Conservation (phyloP, 306 rosid genomes). For the Vigna radiata region DNA sequence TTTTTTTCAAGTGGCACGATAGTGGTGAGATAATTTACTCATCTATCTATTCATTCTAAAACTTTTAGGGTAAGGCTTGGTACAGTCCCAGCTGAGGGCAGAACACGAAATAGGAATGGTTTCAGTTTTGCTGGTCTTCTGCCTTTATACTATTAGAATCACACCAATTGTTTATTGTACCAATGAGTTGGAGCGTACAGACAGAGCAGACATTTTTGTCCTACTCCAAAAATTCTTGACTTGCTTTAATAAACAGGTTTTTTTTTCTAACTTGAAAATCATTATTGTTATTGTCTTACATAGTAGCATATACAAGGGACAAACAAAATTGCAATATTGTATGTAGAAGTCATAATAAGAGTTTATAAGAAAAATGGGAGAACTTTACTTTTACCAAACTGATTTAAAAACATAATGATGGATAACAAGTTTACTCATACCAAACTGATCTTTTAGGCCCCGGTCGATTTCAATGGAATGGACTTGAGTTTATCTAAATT, state of each 20-base stretch:
- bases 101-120: constrained; percentile 34
- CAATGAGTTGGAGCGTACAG: constrained; percentile 30
- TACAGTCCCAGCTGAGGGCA: constrained; percentile 2
- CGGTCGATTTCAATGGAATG: not conserved
- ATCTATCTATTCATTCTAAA: not conserved
- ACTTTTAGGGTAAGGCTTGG: constrained; percentile 35
- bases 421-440: not conserved
- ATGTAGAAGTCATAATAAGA: not conserved
- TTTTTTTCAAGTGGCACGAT: constrained; percentile 14
- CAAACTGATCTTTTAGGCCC: not conserved
- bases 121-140: constrained; percentile 11
- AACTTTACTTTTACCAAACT: not conserved
- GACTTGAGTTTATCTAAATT: not conserved
- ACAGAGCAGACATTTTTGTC: constrained; percentile 2
- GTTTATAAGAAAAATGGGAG: not conserved
- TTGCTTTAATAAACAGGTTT: not conserved
- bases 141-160: not conserved
- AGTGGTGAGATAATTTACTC: constrained; percentile 20
- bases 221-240: not conserved
- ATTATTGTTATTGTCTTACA: not conserved
- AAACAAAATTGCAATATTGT: not conserved
- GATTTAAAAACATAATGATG: not conserved
- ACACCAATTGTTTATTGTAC: constrained; percentile 17
- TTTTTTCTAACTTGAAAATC: not conserved
- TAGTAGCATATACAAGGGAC: not conserved